Percentiles rank a stretch among this genome's conserved stretches.
Evolutionary conservation across 1,284 basidiomycete species (phyloP).

Genomic region (Schizophyllum amplum): DNA sequence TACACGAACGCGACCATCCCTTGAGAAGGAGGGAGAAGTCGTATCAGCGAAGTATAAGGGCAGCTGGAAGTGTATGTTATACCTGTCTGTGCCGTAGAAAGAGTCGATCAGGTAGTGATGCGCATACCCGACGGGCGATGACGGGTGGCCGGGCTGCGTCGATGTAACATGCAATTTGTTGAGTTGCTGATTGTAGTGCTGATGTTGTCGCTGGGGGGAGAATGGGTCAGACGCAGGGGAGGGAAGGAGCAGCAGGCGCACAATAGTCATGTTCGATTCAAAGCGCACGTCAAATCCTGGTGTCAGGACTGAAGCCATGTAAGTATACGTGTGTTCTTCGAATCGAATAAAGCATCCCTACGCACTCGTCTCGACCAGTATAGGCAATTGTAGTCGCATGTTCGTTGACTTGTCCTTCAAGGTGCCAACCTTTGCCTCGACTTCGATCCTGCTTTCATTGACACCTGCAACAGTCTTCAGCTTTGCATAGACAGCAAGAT

Average conservation of each 20-base stretch:
- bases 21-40: too few relatives aligned
- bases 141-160: slow-evolving; percentile 36
- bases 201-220: slow-evolving; percentile 68
- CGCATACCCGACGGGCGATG: slow-evolving; percentile 63
- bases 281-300: slow-evolving; percentile 65
- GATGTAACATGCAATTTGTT: slow-evolving; percentile 66
- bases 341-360: slow-evolving; percentile 18
- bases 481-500: neutral
- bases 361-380: slow-evolving; percentile 84
- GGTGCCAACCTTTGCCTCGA: slow-evolving; percentile 91
- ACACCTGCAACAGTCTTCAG: neutral
- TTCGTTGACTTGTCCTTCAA: slow-evolving; percentile 55
- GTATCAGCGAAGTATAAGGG: too few relatives aligned
- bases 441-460: slow-evolving; percentile 47
- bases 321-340: slow-evolving; percentile 4
- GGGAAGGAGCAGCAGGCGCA: slow-evolving; percentile 31
- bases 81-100: slow-evolving; percentile 57
- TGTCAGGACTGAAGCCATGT: slow-evolving; percentile 31
- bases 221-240: slow-evolving; percentile 10
- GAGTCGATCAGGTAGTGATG: slow-evolving; percentile 80
- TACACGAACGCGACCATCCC: slow-evolving; percentile 70
- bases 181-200: slow-evolving; percentile 77
- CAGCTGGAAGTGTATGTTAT: too few relatives aligned
- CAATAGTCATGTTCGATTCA: slow-evolving; percentile 86
- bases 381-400: slow-evolving; percentile 61